These are phyloP conservation scores for Pythium aquatile DNA, from an alignment of 352 stramenopile genomes.

Conservation along the genomic window DNA sequence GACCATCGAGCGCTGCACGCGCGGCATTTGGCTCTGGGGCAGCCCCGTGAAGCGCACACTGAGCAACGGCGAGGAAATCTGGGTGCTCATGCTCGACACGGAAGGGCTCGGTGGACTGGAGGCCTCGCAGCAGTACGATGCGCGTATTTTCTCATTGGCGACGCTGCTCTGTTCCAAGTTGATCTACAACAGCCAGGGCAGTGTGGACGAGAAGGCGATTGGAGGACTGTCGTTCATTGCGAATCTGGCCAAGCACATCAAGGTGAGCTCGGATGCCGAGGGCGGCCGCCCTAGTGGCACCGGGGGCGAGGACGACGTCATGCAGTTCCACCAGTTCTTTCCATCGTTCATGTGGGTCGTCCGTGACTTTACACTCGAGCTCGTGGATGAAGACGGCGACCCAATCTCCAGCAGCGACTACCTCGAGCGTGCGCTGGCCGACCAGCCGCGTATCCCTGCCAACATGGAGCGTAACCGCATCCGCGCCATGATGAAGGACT, in stretches of 20 bases:
- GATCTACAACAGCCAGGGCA: conserved; percentile 88
- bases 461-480: conserved; percentile 81
- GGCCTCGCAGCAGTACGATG: conserved; percentile 82
- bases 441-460: conserved; percentile 64
- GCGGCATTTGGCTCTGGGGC: conserved; percentile 87
- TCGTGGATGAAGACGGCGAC: conserved; percentile 84
- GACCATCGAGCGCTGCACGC: conserved; percentile 82
- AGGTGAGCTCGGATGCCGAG: conserved; percentile 49
- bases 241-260: conserved; percentile 86
- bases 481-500: conserved; percentile 82
- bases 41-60: conserved; percentile 59
- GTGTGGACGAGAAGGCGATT: conserved; percentile 86
- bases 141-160: conserved; percentile 84
- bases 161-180: conserved; percentile 85
- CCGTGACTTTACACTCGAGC: conserved; percentile 84
- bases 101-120: conserved; percentile 86
- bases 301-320: conserved; percentile 50
- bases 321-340: conserved; percentile 85
- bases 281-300: conserved; percentile 10
- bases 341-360: conserved; percentile 89
- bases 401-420: conserved; percentile 80
- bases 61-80: conserved; percentile 63
- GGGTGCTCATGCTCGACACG: conserved; percentile 86
- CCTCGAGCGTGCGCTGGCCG: conserved; percentile 69
- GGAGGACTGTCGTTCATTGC: conserved; percentile 83